Evolutionary conservation across 164 flowering plant genomes (phyloP), one percentile per base, ranked within the genome.

Genomic region (Malania oleifera): DNA sequence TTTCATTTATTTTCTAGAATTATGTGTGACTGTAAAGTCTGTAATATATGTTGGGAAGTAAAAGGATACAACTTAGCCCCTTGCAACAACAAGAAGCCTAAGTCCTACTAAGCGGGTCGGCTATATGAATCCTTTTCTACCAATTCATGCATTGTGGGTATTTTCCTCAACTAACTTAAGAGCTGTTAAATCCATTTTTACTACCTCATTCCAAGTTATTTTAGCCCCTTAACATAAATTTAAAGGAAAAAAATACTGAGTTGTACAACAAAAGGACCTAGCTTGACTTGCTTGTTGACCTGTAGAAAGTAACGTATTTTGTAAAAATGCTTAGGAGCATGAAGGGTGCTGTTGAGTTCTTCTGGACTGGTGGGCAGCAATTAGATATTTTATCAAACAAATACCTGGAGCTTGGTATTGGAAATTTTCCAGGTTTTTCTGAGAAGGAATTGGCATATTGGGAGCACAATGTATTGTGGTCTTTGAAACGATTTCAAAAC

Each of bases 281-380:
- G 5, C 17, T n/a, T 11, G 44, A 40, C 44, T 48, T 49, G 14
- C 45, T 50, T 44, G 7, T 45, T 39, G 9, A 7, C 8, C 31
- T 41, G 17, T 18, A 43, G 15, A 27, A 60, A 1, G 15, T 19
- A 24, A 9, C 27, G 26, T 45, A 13, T 29, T 52, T 47, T 40
- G 25, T 14, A 19, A 11, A 55, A 47, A 27, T 55, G 5, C 28
- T 43, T 75, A 85, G 96, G 81, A 51, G 74, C 62, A 83, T 70
- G 56, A 90, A 76, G 67, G 95, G 92, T 61, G 82, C 80, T 50
- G 75, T 88, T 51, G 92, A 90, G 54, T 88, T 86, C 67, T 77
- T 81, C 59, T 88, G 96, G 95, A 83, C 80, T 66, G 96, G 95
- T 58, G 97, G 95, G 29, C 91, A 82, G 69, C 73, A 77, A 64